Base-by-base conservation (phyloP, 352 stramenopile genomes). In the Globisporangium ultimum region DNA sequence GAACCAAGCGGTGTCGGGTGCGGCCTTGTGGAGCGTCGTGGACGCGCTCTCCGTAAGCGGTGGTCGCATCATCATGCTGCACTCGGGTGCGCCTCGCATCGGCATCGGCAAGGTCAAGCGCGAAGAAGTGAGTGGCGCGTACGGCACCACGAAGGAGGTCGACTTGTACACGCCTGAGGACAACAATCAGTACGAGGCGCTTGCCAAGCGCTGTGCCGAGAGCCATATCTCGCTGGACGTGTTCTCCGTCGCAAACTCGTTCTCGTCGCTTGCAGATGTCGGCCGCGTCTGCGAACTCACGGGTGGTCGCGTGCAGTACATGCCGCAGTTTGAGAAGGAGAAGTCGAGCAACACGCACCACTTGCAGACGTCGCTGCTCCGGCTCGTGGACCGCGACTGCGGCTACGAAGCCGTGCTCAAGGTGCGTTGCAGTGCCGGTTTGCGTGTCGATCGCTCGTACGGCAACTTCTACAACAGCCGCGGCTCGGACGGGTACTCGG, bases 331-430 rank as follows among this genome's bases (percentile, higher is more conserved):
- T 53, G 82, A 92, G 58, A 94, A 91, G 60, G 85, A 94, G 55
- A 78, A 80, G 59, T 80, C 75, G 45, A 91, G 83, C 70, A 91
- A 92, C 64, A 77, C 71, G 42, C 83, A 90, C 63, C 85, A 94
- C 67, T 68, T 96, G 53, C 71, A 62, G n/a, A 86, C 74, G 48
- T 77, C 82, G 65, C 56, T 96, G 21, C 81, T 88, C 64, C 76
- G 80, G 11, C 74, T 91, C 53, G 75, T 89, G 32, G 72, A 87
- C 60, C 82, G 78, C 28, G 83, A 93, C 53, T 86, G 74, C 43
- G 87, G 83, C 41, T 92, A 94, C 55, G 88, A 96, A 40, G 85
- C 85, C 32, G 88, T 96, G 50, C 72, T 97, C 38, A 97, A 97
- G 84, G 71, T 97, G 38, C 87, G 91, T 38, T 87, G 76, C 41